Base-by-base conservation (phyloP, 2,329 filamentous ascomycete genomes). In the Triangularia setosa region DNA sequence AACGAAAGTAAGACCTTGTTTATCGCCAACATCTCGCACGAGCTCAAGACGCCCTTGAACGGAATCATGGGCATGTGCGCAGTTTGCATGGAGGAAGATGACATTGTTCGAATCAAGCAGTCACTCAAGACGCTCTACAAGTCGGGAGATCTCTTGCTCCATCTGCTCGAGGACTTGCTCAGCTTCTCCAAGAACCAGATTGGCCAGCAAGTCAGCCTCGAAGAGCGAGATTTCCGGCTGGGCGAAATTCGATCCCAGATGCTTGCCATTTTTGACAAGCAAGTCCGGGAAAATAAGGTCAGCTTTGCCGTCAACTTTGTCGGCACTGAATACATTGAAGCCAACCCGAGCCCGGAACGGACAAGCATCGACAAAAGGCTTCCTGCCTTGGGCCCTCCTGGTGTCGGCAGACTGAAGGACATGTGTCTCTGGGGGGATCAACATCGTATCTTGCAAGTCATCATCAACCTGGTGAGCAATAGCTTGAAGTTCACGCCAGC, bases 1-100 rank as follows among this genome's bases (percentile, higher is more conserved):
- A 97, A 97, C 71, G 91, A 97, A 77, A 96, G 92, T 81, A 99
- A 99, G 79, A 98, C 95, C 0, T 82, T 98, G 8, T 98, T 98
- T 79, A 96, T 99, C 68, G 95, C 95, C 18, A 98, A 98, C 72
- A 97, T 98, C 59, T 90, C 87, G 0, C 87, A 89, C 70, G 86
- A 98, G 75, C 82, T 99, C 35, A 96, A 97, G 74, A 99, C 95
- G 1, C 95, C 95, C 0, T 83, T 98, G 64, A 98, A 98, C 73
- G 95, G 94, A 12, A 97, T 98, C 58, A 82, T 99, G 72, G 95
- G 95, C 65, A 95, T 97, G 90, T 93, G 90, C 70, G 90, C 92
- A 0, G 90, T 97, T 0, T 95, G 92, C 76, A 95, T 97, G 92
- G 90, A 93, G 68, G 93, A 97, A 74, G 89, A 93, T 58, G 92